phyloP scores from a whole-genome alignment of 2,329 filamentous ascomycete species.

The Fusarium sp. region DNA sequence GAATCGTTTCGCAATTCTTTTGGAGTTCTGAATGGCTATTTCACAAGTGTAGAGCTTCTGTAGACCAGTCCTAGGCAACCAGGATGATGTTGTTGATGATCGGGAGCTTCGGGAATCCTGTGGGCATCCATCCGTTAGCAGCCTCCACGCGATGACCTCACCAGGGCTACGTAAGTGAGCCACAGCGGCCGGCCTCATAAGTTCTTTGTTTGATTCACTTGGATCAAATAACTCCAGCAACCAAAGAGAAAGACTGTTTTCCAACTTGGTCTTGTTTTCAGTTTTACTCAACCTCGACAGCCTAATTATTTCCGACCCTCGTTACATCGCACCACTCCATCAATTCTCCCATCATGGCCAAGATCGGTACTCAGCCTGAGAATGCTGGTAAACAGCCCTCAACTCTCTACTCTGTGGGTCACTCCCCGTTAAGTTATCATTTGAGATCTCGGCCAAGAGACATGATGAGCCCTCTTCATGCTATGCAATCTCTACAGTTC shows the following conservation, averaged over 20 bases:
- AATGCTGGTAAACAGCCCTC: slow-evolving; percentile 36
- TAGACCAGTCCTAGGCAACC: slow-evolving; percentile 2
- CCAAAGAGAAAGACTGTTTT: background rate
- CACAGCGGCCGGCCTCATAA: slow-evolving; percentile 33
- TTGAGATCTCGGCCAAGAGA: slow-evolving; percentile 7
- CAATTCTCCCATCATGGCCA: slow-evolving; percentile 20
- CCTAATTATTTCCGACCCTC: background rate
- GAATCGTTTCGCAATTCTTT: background rate
- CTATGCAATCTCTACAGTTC: background rate
- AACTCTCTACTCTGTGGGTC: slow-evolving; percentile 48
- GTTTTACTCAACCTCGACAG: background rate
- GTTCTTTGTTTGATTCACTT: slow-evolving; percentile 16
- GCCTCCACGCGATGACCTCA: slow-evolving; percentile 41
- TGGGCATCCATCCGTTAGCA: slow-evolving; percentile 9
- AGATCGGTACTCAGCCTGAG: slow-evolving; percentile 19
- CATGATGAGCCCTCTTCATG: background rate
- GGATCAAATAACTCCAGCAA: background rate
- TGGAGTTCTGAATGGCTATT: background rate
- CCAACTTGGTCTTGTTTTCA: background rate
- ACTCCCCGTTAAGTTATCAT: background rate
- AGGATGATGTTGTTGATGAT: slow-evolving; percentile 17
- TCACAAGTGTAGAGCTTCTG: background rate
- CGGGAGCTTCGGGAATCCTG: slow-evolving; percentile 36
- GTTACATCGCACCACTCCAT: background rate
- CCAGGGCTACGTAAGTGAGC: slow-evolving; percentile 41